These are phyloP conservation scores for Phytophthora citrophthora DNA, from an alignment of 352 stramenopile species.

Conservation along the genomic window DNA sequence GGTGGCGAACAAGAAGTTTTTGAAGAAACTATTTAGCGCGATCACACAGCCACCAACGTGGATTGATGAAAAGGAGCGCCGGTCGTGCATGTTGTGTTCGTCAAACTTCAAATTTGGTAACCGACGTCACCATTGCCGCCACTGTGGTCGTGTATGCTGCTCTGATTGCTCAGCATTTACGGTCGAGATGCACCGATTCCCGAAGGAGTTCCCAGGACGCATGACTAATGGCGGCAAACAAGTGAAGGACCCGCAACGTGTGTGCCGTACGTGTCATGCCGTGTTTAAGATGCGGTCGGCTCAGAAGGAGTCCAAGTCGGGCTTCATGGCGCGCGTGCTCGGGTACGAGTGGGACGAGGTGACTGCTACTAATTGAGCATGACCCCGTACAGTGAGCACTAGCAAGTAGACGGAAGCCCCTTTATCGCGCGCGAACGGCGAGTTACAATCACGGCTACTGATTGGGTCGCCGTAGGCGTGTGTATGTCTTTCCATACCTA, in stretches of 20 bases:
- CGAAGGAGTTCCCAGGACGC: conserved; percentile 83
- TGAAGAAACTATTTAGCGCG: conserved; percentile 84
- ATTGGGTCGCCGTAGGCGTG: conserved; percentile 17
- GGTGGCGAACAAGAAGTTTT: conserved; percentile 77
- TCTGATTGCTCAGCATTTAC: conserved; percentile 82
- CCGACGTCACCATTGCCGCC: conserved; percentile 83
- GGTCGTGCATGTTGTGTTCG: conserved; percentile 75
- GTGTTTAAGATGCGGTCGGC: conserved; percentile 87
- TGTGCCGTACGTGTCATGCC: conserved; percentile 83
- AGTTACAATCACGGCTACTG: conserved; percentile 7
- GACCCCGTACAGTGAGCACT: conserved; percentile 26
- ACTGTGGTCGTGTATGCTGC: conserved; percentile 88
- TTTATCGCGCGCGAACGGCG: conserved; percentile 9
- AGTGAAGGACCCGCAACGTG: conserved; percentile 81
- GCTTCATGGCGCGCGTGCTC: conserved; percentile 82
- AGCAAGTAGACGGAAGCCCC: conserved; percentile 36
- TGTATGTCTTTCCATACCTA: conserved; percentile 41
- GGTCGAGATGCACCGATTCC: conserved; percentile 83
- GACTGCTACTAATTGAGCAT: conserved; percentile 45
- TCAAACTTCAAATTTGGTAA: conserved; percentile 83
- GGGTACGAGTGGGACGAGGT: conserved; percentile 90
- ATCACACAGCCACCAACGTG: conserved; percentile 79
- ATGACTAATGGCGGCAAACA: conserved; percentile 66
- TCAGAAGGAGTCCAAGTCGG: conserved; percentile 86
- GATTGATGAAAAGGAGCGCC: conserved; percentile 81